Percentiles rank a stretch among this genome's conserved stretches.
Conservation (phyloP, 345 rosid species). For the Arabidopsis arenosa region DNA sequence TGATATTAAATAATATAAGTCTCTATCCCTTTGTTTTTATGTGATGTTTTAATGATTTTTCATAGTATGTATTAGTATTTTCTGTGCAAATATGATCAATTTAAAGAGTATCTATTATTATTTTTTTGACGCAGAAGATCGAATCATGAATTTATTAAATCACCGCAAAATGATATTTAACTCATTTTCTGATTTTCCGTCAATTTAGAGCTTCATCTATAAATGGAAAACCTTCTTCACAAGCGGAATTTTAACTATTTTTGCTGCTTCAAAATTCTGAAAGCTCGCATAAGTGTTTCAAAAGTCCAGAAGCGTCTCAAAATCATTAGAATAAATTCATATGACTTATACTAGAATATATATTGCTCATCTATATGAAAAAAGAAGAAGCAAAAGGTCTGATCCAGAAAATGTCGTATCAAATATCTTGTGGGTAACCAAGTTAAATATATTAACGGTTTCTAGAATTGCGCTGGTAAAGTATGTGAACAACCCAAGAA, state of each 20-base stretch:
- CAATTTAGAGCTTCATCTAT: neutral
- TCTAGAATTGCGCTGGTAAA: slow-evolving; percentile 19
- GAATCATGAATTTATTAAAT: too few relatives aligned
- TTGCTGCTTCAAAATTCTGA: neutral
- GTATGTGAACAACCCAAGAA: slow-evolving; percentile 31
- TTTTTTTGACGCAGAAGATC: too few relatives aligned
- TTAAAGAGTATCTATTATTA: too few relatives aligned
- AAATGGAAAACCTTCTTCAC: neutral
- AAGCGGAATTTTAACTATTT: neutral
- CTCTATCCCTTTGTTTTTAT: too few relatives aligned
- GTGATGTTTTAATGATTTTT: too few relatives aligned
- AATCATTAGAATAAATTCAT: too few relatives aligned
- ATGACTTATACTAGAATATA: too few relatives aligned
- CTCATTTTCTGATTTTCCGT: neutral
- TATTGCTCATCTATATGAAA: too few relatives aligned
- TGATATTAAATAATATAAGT: too few relatives aligned
- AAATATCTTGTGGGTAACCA: neutral
- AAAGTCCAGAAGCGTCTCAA: neutral
- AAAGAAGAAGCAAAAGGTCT: neutral
- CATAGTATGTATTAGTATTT: too few relatives aligned
- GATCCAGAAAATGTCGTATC: neutral
- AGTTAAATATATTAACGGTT: slow-evolving; percentile 8
- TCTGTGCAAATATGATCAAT: too few relatives aligned
- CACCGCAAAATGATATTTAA: too few relatives aligned
- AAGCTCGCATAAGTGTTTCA: neutral